Conservation (phyloP, 176 grass and related monocot species). For the Canna indica region DNA sequence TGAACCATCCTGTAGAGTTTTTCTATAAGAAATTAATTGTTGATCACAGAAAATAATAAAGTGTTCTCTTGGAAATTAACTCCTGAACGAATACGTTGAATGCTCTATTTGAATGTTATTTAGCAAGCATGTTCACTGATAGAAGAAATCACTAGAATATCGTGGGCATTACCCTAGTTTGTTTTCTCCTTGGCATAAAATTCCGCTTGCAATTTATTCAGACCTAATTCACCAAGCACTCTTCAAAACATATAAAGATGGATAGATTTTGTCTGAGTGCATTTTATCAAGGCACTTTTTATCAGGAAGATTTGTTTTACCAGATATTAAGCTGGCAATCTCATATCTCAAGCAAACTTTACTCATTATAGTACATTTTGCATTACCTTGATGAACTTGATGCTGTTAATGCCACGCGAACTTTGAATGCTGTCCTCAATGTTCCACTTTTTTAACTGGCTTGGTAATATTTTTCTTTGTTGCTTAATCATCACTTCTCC, state of each 20-base stretch:
- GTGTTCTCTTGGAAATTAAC: too few relatives aligned
- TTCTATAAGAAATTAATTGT: background rate
- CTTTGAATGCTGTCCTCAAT: constrained; percentile 36
- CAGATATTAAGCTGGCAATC: background rate
- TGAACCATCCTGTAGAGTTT: constrained; percentile 46
- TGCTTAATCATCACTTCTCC: background rate
- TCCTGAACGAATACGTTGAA: too few relatives aligned
- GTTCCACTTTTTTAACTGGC: constrained; percentile 58
- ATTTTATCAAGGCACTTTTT: background rate
- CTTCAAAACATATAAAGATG: background rate
- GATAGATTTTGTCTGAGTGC: background rate
- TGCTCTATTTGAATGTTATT: too few relatives aligned
- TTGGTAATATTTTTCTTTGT: constrained; percentile 42
- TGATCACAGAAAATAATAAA: background rate
- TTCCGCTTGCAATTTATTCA: too few relatives aligned
- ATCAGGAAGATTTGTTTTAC: background rate
- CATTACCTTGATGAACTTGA: constrained; percentile 33
- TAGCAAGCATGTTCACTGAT: too few relatives aligned
- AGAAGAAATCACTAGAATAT: too few relatives aligned
- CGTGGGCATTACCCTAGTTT: background rate
- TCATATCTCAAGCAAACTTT: constrained; percentile 21
- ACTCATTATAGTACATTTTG: constrained; percentile 10
- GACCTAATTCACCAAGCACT: background rate
- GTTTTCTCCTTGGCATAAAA: background rate
- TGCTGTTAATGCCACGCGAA: constrained; percentile 23